Base-by-base conservation (phyloP, 1,139 yeast genomes). In the Pichia kudriavzevii region DNA sequence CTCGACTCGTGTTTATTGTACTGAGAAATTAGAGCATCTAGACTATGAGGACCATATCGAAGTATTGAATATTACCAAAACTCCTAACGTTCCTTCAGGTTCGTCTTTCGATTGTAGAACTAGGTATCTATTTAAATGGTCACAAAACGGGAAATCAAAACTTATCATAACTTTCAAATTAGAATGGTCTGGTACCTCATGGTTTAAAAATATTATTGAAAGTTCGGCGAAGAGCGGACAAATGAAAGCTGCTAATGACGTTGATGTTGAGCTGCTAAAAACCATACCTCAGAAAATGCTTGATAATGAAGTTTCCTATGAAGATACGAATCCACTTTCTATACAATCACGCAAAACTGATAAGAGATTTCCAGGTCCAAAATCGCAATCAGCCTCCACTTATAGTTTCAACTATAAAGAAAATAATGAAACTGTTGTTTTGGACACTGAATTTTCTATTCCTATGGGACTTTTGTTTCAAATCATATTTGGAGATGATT, bases 81-180 rank as follows among this genome's bases (percentile, higher is more conserved):
- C 79, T 0, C 80, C 80, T 0, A 75, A 71, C 45, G 80, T 74
- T 4, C 80, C 80, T 0, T 72, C 72, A 59, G 80, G 80, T 7
- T 63, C 60, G 30, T 66, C 70, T 2, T 74, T 74, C 46, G 58
- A 65, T 19, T 76, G 74, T 4, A 58, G 64, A 35, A 72, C 76
- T 7, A 56, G 72, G 29, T 72, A 66, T 46, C 53, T 66, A 16
- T 55, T 72, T 20, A 58, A 64, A 5, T 73, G 80, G 79, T 72
- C 58, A 2, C 58, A 54, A 17, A 44, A 57, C 15, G 66, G 66
- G 39, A 43, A 52, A n/a, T 69, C 78, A 0, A 53, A 52, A 11
- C 48, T 74, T 21, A 55, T 52, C 17, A 54, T 72, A 10, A 63
- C 75, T 11, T 72, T 59, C 47, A 63, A 53, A 39, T 60, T 72